Evolutionary conservation across 2,329 filamentous ascomycete genomes (phyloP), one percentile per base, ranked within the genome.

Genomic region (Ophiocordyceps camponoti-floridani): DNA sequence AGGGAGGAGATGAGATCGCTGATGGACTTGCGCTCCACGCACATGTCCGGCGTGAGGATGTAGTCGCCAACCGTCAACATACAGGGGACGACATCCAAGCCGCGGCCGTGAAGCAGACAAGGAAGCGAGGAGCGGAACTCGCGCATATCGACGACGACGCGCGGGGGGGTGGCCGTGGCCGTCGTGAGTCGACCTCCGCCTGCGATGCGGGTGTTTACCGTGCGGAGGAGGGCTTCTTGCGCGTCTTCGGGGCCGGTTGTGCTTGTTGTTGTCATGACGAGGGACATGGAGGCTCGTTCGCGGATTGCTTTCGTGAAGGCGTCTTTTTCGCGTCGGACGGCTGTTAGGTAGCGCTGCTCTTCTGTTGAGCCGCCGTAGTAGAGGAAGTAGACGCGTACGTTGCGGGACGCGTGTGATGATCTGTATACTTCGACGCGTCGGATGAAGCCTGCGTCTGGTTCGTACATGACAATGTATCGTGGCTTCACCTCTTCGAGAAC

Each of bases 31-130:
- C 91, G 84, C 66, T 98, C 91, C 30, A 98, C 75, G 62, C 87
- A 94, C 51, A 96, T 91, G 51, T 79, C 75, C 1, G 89, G 89
- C 1, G 85, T 91, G 40, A 98, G 71, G 48, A 98, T 81, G 62
- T 98, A 98, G 65, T 98, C 91, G 50, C 86, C 91, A 0, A 98
- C 89, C 1, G 89, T 98, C 47, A 98, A 69, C 76, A 94, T 93
- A 62, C 89, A 95, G 2, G 91, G 91, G 0, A 96, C 81, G 40
- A 96, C 79, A 31, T 87, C 69, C 68, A 95, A 89, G 53, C 77
- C 84, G 44, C 85, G 82, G 1, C 84, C 91, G 59, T 98, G 89
- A 2, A 96, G 71, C 4, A 98, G 73, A 2, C 87, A 94, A 0
- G 91, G 89, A 0, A 98, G 72, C 1, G 84, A 88, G 30, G 88